phyloP scores from a whole-genome alignment of 2,329 filamentous ascomycete genomes.

The Cordyceps javanica region DNA sequence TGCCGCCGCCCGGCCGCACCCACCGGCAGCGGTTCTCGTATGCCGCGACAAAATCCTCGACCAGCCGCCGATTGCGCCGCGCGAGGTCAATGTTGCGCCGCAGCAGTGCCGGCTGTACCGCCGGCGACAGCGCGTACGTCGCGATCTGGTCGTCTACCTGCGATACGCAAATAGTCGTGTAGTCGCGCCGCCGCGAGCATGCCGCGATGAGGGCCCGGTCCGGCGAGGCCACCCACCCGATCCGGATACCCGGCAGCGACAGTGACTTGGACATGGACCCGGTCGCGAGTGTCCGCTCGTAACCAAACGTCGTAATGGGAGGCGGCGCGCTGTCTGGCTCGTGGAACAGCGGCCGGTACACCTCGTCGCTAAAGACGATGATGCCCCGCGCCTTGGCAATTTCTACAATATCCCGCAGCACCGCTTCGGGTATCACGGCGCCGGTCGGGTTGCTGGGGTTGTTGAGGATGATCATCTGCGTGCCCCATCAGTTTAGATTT shows the following conservation, averaged over 20 bases:
- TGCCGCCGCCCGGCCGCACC: conserved; percentile 71
- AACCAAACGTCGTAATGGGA: conserved; percentile 65
- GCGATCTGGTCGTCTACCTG: conserved; percentile 70
- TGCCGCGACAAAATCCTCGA: conserved; percentile 62
- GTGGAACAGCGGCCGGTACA: conserved; percentile 80
- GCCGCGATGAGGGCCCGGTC: conserved; percentile 55
- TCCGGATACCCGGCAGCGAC: conserved; percentile 70
- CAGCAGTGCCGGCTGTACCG: conserved; percentile 35
- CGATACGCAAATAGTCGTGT: conserved; percentile 70
- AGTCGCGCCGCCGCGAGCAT: conserved; percentile 63
- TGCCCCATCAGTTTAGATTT: neutral
- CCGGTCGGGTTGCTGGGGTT: conserved; percentile 85
- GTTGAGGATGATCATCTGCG: conserved; percentile 46
- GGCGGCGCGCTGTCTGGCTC: conserved; percentile 47
- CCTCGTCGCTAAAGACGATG: conserved; percentile 69
- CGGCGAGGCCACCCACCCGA: conserved; percentile 76
- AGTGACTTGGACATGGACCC: conserved; percentile 85
- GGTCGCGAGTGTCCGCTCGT: conserved; percentile 64
- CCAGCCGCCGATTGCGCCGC: conserved; percentile 56
- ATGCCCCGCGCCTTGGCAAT: conserved; percentile 59
- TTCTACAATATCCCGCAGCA: conserved; percentile 55
- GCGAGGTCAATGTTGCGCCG: conserved; percentile 46
- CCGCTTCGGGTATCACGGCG: conserved; percentile 55
- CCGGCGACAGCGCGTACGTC: conserved; percentile 59
- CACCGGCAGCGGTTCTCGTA: conserved; percentile 60